These are phyloP conservation scores for Alternaria solani DNA, from an alignment of 2,329 filamentous ascomycete genomes.

Conservation along the genomic window DNA sequence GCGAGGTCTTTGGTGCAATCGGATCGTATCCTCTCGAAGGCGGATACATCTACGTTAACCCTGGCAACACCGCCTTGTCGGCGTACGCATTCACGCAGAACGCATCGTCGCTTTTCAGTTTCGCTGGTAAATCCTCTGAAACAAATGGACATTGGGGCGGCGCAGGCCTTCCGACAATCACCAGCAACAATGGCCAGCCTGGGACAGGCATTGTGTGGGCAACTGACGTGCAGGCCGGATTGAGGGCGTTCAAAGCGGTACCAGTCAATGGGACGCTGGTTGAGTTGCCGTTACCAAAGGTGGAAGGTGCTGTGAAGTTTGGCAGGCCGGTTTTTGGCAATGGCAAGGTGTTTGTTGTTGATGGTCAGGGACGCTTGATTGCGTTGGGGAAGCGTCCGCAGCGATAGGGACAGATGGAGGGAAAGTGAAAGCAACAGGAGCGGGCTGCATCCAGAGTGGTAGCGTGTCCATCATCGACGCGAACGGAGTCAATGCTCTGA, in stretches of 20 bases:
- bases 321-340: constrained; percentile 54
- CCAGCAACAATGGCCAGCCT: constrained; percentile 48
- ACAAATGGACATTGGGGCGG: constrained; percentile 38
- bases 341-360: constrained; percentile 35
- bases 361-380: constrained; percentile 23
- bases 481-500: too few species aligned
- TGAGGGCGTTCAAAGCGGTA: constrained; percentile 53
- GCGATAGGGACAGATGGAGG: neutral
- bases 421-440: neutral
- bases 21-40: constrained; percentile 37
- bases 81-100: constrained; percentile 37
- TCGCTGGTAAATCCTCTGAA: constrained; percentile 38
- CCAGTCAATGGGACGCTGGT: constrained; percentile 49
- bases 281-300: constrained; percentile 48
- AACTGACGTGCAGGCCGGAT: constrained; percentile 50
- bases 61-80: constrained; percentile 36
- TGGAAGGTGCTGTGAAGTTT: constrained; percentile 53
- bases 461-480: constrained; percentile 3
- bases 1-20: constrained; percentile 33
- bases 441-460: constrained; percentile 12
- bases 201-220: constrained; percentile 48
- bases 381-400: constrained; percentile 11
- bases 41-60: constrained; percentile 43
- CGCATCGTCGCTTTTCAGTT: constrained; percentile 34
- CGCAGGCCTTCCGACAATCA: constrained; percentile 49